Evolutionary conservation across 768 basidiomycete species (phyloP).

Genomic region (Russula griseocarnosa): DNA sequence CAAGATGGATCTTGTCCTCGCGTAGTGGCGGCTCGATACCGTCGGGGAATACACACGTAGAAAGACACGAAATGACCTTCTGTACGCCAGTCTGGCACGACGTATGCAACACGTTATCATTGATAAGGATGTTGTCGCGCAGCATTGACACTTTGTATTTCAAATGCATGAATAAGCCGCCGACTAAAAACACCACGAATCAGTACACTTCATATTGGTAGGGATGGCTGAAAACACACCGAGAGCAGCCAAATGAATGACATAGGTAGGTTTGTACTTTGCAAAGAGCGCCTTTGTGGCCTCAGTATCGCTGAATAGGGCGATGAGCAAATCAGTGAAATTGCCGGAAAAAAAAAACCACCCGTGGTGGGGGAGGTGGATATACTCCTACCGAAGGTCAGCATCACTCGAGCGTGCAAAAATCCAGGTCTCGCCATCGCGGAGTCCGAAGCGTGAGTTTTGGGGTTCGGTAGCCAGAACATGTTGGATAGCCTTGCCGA

Average conservation of each 20-base stretch:
- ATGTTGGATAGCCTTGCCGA: background rate
- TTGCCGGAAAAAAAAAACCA: background rate
- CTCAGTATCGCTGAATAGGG: background rate
- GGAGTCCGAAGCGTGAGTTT: conserved; percentile 2
- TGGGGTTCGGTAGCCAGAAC: background rate
- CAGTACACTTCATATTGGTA: background rate
- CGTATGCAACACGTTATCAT: conserved; percentile 1
- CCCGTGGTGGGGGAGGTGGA: background rate
- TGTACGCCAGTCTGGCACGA: conserved; percentile 1
- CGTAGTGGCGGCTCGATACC: background rate
- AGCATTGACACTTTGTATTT: background rate
- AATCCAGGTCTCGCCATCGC: conserved; percentile 1
- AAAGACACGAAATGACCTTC: conserved; percentile 2
- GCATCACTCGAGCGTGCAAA: background rate
- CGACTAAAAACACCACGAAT: background rate
- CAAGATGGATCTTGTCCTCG: conserved; percentile 3
- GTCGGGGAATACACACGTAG: background rate
- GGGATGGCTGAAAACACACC: background rate
- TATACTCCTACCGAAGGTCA: background rate
- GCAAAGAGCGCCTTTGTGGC: background rate
- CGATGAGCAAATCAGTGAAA: background rate
- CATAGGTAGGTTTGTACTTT: background rate
- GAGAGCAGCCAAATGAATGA: conserved; percentile 1
- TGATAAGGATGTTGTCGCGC: background rate
- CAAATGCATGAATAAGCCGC: conserved; percentile 3